Base-by-base conservation (phyloP, 164 flowering plant genomes). In the Magnolia changhungtana region DNA sequence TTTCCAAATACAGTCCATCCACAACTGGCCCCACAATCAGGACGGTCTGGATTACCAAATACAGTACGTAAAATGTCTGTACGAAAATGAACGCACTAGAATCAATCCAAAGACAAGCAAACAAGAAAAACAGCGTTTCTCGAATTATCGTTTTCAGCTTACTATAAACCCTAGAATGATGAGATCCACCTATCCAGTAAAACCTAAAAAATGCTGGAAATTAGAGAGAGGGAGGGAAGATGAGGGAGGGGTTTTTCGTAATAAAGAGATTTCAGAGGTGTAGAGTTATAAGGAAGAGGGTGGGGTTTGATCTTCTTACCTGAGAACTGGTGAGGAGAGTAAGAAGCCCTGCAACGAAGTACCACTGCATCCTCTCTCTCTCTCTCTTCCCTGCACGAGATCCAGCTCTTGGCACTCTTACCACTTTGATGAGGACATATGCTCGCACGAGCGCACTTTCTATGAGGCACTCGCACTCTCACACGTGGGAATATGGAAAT, bases 321-420 rank as follows among this genome's bases (percentile, higher is more conserved):
- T 91, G 98, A 76, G 98, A 90, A 75, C 98, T 93, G 75, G 98
- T 93, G 81, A 93, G 92, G 61, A 93, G 71, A 77, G 98, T 90
- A 84, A 93, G 96, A 74, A 91, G 84, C 29, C 86, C 82, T 31
- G 96, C 97, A 24, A 93, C 96, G 79, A 87, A 84, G 87, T 90
- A 91, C 98, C 98, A 93, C 90, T 83, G 83, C 96, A 90, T 91
- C 84, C 67, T 73, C 67, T 16, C 49, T n/a, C 24, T 19, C 10
- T 23, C 24, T n/a, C 31, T 10, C 66, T 31, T 27, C 55, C 3
- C 61, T 55, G 18, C 21, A 52, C 59, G 9, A 64, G 67, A 64
- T 64, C 19, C 24, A n/a, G 21, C 67, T 64, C 67, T 64, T 0
- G 14, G 18, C 10, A 58, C 1, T 58, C 4, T 13, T 13, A 58